Base-by-base conservation (phyloP, 2,329 filamentous ascomycete species). In the Colletotrichum eleusines region DNA sequence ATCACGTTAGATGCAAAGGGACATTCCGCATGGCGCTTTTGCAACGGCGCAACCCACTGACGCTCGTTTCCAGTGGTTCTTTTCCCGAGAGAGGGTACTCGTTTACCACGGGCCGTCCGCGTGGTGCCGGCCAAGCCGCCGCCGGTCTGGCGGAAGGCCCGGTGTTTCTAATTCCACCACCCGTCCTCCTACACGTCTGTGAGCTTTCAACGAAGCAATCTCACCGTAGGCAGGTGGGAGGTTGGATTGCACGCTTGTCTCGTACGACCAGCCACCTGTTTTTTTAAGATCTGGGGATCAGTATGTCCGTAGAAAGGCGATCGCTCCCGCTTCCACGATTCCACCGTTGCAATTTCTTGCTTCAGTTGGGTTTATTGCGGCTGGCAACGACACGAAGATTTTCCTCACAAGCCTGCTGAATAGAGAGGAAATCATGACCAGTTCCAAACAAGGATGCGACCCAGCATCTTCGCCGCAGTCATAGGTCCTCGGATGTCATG, bases 11-110 rank as follows among this genome's bases (percentile, higher is more conserved):
- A n/a, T 20, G 12, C 42, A 4, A 11, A 60, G 20, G 57, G 6
- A 48, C 40, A 33, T 46, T 28, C 57, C 26, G 57, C 57, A 46
- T 6, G n/a, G 46, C 44, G n/a, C 20, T 28, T 62, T 62, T n/a
- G 33, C 59, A 65, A 59, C 20, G 61, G 66, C 61, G 66, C 33
- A 20, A 38, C 53, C 33, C 66, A 65, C 53, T 31, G 66, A 65
- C 53, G 12, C 40, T 59, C 40, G 28, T 42, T 54, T 35, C 18
- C 42, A 26, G 33, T n/a, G 35, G 26, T 53, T 20, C 20, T 33
- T 23, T 51, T 23, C 20, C 26, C 16, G 1, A 2, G 9, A 12
- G 8, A 1, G 18, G 18, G 20, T 9, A 5, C 31, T 23, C 33
- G 28, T 38, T 42, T 31, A 54, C 20, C 59, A 58, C 50, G 50